Conservation (phyloP, 2,329 filamentous ascomycete species). For the Alternaria burnsii region DNA sequence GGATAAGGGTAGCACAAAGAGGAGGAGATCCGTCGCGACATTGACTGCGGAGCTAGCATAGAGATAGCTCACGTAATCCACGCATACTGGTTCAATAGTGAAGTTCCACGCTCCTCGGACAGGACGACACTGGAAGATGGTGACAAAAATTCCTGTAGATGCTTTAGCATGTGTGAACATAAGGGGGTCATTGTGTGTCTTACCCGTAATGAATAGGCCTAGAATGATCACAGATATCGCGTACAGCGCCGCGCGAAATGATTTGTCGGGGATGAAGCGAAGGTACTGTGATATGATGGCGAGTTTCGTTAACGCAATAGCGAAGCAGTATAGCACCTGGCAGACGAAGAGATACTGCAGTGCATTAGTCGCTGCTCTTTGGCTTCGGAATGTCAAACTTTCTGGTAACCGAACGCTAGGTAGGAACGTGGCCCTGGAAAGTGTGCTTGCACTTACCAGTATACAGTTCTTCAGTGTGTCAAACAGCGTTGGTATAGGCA, state of each 20-base stretch:
- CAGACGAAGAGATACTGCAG: slow-evolving; percentile 35
- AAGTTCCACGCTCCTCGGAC: slow-evolving; percentile 37
- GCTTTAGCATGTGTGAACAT: not conserved
- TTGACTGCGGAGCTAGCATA: slow-evolving; percentile 39
- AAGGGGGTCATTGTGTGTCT: not conserved
- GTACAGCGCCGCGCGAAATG: slow-evolving; percentile 35
- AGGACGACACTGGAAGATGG: slow-evolving; percentile 39
- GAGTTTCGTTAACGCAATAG: slow-evolving; percentile 39
- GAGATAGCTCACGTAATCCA: slow-evolving; percentile 36
- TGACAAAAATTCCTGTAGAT: slow-evolving; percentile 33
- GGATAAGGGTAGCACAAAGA: slow-evolving; percentile 36
- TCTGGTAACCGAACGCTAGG: not conserved
- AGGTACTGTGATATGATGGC: slow-evolving; percentile 42
- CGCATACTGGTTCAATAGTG: slow-evolving; percentile 22
- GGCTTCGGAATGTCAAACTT: too few relatives aligned
- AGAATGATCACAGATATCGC: slow-evolving; percentile 21
- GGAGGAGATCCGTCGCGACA: slow-evolving; percentile 34
- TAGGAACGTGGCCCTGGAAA: not conserved
- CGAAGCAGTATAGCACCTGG: slow-evolving; percentile 39
- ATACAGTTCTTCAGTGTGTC: slow-evolving; percentile 27
- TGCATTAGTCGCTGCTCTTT: slow-evolving; percentile 10
- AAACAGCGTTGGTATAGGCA: slow-evolving; percentile 21
- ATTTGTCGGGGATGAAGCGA: slow-evolving; percentile 30
- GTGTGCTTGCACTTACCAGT: slow-evolving; percentile 24
- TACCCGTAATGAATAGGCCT: slow-evolving; percentile 34